Evolutionary conservation across 78 protist genomes (phyloP), one percentile per base, ranked within the genome.

Genomic region (Dictyostelium purpureum): DNA sequence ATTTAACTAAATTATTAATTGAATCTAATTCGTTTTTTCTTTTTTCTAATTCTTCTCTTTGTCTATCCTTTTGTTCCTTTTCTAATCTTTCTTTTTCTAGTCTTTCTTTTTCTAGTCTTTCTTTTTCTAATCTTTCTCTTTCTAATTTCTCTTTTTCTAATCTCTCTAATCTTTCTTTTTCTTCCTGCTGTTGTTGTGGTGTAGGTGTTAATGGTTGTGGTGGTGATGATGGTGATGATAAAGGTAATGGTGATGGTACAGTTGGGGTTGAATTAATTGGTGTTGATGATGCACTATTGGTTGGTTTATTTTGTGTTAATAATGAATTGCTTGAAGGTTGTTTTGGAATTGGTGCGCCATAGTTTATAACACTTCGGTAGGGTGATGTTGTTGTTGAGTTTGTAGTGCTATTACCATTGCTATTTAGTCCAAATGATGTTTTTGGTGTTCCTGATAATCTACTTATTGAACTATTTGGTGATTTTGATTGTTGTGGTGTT

Each of bases 61-160:
- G 42, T 18, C 69, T 38, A 2, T 76, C 82, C 21, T 63, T 9
- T 19, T 81, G 79, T 21, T 51, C 79, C n/a, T 81, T 61, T 51
- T 28, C 47, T 21, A 67, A 21, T 67, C 59, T 69, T 63, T 45
- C 45, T 26, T 67, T n/a, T n/a, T n/a, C n/a, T n/a, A n/a, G 77
- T 35, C 47, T 10, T 37, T 31, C 11, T 9, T 33, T 28, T 24
- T 38, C 18, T 40, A 73, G 6, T 61, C 63, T 49, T 28, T 76
- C 56, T 35, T 42, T 18, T 74, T 74, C 33, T 31, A 19, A n/a
- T 40, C 12, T 11, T 10, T 28, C 10, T 2, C 1, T 2, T 37
- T 69, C 40, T n/a, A 2, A 24, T 69, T 69, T 6, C 14, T 38
- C 47, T 40, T 31, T 40, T 31, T 40, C 24, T 7, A 19, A 2